phyloP scores from a whole-genome alignment of 192 early-diverging fungal genomes.

The Diversispora eburnea region DNA sequence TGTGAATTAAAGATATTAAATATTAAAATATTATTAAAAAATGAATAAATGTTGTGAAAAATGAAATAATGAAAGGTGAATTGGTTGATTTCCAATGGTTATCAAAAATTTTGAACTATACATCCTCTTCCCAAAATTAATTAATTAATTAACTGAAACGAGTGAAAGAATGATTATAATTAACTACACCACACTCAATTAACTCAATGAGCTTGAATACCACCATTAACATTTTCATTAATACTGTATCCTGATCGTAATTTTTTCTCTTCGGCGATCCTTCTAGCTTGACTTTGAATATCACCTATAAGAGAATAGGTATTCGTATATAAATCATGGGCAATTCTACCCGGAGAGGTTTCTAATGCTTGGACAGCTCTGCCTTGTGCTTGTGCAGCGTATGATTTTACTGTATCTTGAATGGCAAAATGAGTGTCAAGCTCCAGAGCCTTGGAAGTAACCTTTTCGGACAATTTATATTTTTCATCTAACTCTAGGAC shows the following conservation, averaged over 20 bases:
- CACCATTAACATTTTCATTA: neutral
- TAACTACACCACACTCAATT: too few relatives aligned
- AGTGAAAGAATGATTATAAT: too few relatives aligned
- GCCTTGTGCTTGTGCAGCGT: slow-evolving; percentile 45
- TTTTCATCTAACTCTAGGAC: neutral
- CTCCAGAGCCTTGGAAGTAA: slow-evolving; percentile 33
- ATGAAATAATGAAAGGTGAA: too few relatives aligned
- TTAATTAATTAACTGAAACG: too few relatives aligned
- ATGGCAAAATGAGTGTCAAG: slow-evolving; percentile 63
- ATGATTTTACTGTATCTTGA: slow-evolving; percentile 40
- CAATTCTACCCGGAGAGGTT: slow-evolving; percentile 52
- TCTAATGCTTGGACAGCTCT: slow-evolving; percentile 43
- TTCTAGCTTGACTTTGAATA: slow-evolving; percentile 54
- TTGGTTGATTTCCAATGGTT: too few relatives aligned
- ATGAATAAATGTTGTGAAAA: too few relatives aligned
- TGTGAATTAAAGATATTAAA: too few relatives aligned
- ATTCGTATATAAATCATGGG: slow-evolving; percentile 41
- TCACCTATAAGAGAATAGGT: slow-evolving; percentile 49
- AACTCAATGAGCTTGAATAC: too few relatives aligned
- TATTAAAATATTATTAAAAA: too few relatives aligned
- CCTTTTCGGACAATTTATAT: neutral
- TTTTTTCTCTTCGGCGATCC: slow-evolving; percentile 49
- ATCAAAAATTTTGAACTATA: too few relatives aligned
- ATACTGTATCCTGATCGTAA: neutral
- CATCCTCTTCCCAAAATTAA: too few relatives aligned